Base-by-base conservation (phyloP, 2,329 filamentous ascomycete species). In the Sporothrix curviconia region DNA sequence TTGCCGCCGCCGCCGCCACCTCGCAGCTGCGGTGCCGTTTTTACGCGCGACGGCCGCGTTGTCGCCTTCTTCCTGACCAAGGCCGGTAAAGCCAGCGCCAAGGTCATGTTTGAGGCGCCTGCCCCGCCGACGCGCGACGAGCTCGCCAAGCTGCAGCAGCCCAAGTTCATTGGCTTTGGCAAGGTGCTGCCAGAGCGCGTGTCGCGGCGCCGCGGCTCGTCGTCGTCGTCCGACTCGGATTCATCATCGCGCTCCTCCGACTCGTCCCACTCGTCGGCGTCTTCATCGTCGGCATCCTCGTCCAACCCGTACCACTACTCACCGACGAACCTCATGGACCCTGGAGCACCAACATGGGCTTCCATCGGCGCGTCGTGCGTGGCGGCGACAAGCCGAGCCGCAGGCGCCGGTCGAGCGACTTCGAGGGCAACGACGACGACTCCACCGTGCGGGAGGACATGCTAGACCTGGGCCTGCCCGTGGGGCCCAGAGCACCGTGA, bases 61-160 rank as follows among this genome's bases (percentile, higher is more conserved):
- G 77, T 84, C 5, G 86, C 83, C 65, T 88, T 88, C 69, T 88
- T 87, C 64, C 84, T 84, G 2, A 83, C 83, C 1, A 86, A 85
- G 62, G 83, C 87, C 64, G 79, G 83, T 66, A 83, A 79, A 62
- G 77, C 78, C 15, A 76, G 73, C 36, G 76, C 74, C 3, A 53
- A 59, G 43, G 54, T 80, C 6, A 74, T 82, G 46, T 77, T 78
- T 15, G 74, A 74, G 1, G 71, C 75, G 1, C 70, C 72, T 25
- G 74, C 80, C 52, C 64, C 76, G 3, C 59, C 58, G 15, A 59
- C 61, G 3, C 22, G 22, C 28, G 59, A 59, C 8, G 61, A 64
- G 37, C 24, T 56, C 15, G 61, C 54, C 11, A 61, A 58, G n/a
- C 46, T 60, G 11, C 44, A 61, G 52, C 42, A 60, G 59, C 62